Base-by-base conservation (phyloP, 345 rosid species). In the Sonneratia caseolaris region DNA sequence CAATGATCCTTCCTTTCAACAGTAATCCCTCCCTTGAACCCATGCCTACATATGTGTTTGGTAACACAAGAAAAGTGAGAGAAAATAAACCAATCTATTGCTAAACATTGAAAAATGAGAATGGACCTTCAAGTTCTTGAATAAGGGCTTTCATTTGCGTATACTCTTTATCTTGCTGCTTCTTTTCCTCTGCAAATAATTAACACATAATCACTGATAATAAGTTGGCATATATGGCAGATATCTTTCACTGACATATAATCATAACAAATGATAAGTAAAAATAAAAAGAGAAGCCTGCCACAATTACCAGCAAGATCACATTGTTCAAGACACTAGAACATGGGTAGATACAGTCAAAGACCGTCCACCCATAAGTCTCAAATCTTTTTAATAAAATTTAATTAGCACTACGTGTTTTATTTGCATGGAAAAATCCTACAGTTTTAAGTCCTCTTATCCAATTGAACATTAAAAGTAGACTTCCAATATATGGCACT, bases 111-210 rank as follows among this genome's bases (percentile, higher is more conserved):
- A 62, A 42, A 74, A 74, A 70, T 15, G 71, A 79, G 37, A 68
- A 78, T 86, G 36, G 81, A 92, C 99, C 84, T 86, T 86, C 86
- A 76, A 85, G 86, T 47, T 85, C 84, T 59, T 87, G 85, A 76
- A 92, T 77, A 73, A 81, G 97, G 72, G 86, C 82, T 81, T 84
- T 90, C 56, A 89, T 84, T 79, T 90, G 88, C 45, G 72, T 80
- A 76, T 84, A 85, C 77, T 95, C 85, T 74, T 86, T 81, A 62
- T 78, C 84, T 76, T 74, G 88, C 48, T 83, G 85, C 68, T 76
- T 88, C 83, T 78, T 87, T 65, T 84, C 79, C 69, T 89, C 98
- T 89, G 88, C 77, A 74, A 77, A 69, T 47, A 66, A 4, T 49
- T 18, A 71, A 38, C 51, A 76, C 5, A 70, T 36, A 64, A 64